Base-by-base conservation (phyloP, 805 yeast species). In the Ogataea glucozyma region DNA sequence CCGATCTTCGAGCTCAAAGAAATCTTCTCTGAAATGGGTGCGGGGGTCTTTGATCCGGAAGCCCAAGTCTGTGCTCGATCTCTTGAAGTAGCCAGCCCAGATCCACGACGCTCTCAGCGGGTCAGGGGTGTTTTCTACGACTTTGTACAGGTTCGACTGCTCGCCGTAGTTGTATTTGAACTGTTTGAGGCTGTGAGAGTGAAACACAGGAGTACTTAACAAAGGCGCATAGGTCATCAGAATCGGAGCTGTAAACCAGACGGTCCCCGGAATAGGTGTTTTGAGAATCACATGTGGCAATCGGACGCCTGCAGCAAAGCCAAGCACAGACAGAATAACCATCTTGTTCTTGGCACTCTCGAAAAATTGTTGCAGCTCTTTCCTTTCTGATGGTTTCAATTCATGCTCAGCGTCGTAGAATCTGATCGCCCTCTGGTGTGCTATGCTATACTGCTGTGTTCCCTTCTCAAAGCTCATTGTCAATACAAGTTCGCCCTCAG, bases 31-130 rank as follows among this genome's bases (percentile, higher is more conserved):
- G n/a, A n/a, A n/a, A n/a, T n/a, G n/a, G n/a, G 32, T 18, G 52
- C 72, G 63, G 4, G 89, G 89, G 53, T 83, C 83, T 41, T 74
- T 75, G 50, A 83, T 61, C 29, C 75, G 66, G 38, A 69, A 69
- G 16, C 68, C 70, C 0, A 83, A 79, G 51, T 82, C 75, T 13
- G 67, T 67, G 27, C 71, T 65, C 0, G 85, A 73, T 45, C 69
- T 60, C 36, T 69, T 64, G 57, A 75, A 83, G 58, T 83, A 83
- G 19, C 70, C 53, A 30, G 74, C 65, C 80, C 81, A 77, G 32
- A 58, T 55, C 17, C 45, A 56, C 18, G 62, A 40, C 30, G 59
- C 53, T 6, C 46, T 41, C 14, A 55, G 38, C 7, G 58, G 62
- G 31, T 51, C 54, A 57, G 65, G 65, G 3, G 61, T 52, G 4